These are phyloP conservation scores for Macrocybe gigantea DNA, from an alignment of 768 basidiomycete species.

Conservation along the genomic window DNA sequence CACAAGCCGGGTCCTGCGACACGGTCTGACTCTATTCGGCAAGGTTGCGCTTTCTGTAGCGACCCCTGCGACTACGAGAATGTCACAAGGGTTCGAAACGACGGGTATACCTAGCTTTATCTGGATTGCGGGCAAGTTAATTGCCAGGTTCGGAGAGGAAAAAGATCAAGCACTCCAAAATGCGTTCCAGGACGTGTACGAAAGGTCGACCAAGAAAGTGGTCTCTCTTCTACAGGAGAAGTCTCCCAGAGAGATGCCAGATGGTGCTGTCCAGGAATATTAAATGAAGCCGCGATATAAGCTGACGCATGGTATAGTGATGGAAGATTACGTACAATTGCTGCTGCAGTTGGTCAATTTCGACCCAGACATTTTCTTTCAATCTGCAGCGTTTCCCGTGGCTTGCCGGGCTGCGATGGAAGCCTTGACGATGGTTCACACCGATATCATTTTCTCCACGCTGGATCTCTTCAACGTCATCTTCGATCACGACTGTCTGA, in stretches of 20 bases:
- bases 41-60: slow-evolving; percentile 58
- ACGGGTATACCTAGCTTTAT: slow-evolving; percentile 84
- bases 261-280: slow-evolving; percentile 46
- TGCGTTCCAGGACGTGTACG: slow-evolving; percentile 62
- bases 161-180: slow-evolving; percentile 48
- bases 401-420: slow-evolving; percentile 74
- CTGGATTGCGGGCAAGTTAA: slow-evolving; percentile 89
- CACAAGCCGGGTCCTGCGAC: slow-evolving; percentile 75
- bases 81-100: slow-evolving; percentile 73
- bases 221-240: slow-evolving; percentile 63
- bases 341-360: slow-evolving; percentile 60
- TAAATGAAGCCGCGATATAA: too few relatives aligned
- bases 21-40: slow-evolving; percentile 80
- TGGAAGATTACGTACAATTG: slow-evolving; percentile 92
- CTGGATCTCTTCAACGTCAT: slow-evolving; percentile 77
- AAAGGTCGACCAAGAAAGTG: slow-evolving; percentile 68
- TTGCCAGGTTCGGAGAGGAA: slow-evolving; percentile 70
- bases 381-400: slow-evolving; percentile 69
- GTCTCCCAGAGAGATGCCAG: slow-evolving; percentile 71
- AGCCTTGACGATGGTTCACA: slow-evolving; percentile 75
- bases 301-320: slow-evolving; percentile 41
- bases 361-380: slow-evolving; percentile 73
- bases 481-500: slow-evolving; percentile 68
- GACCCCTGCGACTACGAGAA: slow-evolving; percentile 64
- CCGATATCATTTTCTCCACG: slow-evolving; percentile 76